Evolutionary conservation across 1,284 basidiomycete genomes (phyloP).

Genomic region (Cystobasidiaceae sp.): DNA sequence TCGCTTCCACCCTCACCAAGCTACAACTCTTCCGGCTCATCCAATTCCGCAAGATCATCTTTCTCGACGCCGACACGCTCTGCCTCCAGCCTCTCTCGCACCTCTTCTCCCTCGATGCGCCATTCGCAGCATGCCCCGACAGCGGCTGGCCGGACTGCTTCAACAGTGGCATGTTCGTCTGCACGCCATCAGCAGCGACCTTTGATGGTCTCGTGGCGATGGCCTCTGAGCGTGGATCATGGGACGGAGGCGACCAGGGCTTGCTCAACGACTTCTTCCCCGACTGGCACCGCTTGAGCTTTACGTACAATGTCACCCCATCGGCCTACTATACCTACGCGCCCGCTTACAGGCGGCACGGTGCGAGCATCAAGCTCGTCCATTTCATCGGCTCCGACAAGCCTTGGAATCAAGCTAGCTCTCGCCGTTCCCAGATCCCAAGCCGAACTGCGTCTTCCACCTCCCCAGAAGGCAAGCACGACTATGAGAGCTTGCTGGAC

Average conservation of each 20-base stretch:
- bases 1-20: slow-evolving; percentile 87
- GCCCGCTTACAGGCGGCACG: slow-evolving; percentile 89
- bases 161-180: slow-evolving; percentile 90
- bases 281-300: slow-evolving; percentile 85
- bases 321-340: slow-evolving; percentile 97
- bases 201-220: slow-evolving; percentile 69
- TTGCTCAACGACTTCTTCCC: slow-evolving; percentile 84
- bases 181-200: slow-evolving; percentile 72
- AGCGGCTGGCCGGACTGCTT: slow-evolving; percentile 99
- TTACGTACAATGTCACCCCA: slow-evolving; percentile 95
- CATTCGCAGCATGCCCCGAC: slow-evolving; percentile 78
- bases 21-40: slow-evolving; percentile 87
- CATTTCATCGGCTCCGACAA: slow-evolving; percentile 94
- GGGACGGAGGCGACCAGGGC: slow-evolving; percentile 97
- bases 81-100: slow-evolving; percentile 80
- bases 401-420: slow-evolving; percentile 66
- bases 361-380: slow-evolving; percentile 76
- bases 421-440: slow-evolving; percentile 45
- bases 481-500: slow-evolving; percentile 72
- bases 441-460: slow-evolving; percentile 45
- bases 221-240: slow-evolving; percentile 70
- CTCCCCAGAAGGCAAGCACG: slow-evolving; percentile 53
- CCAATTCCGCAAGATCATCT: slow-evolving; percentile 81
- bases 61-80: slow-evolving; percentile 92
- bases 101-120: slow-evolving; percentile 67